These are phyloP conservation scores for Pholiota microspora DNA, from an alignment of 768 basidiomycete genomes.

Conservation along the genomic window DNA sequence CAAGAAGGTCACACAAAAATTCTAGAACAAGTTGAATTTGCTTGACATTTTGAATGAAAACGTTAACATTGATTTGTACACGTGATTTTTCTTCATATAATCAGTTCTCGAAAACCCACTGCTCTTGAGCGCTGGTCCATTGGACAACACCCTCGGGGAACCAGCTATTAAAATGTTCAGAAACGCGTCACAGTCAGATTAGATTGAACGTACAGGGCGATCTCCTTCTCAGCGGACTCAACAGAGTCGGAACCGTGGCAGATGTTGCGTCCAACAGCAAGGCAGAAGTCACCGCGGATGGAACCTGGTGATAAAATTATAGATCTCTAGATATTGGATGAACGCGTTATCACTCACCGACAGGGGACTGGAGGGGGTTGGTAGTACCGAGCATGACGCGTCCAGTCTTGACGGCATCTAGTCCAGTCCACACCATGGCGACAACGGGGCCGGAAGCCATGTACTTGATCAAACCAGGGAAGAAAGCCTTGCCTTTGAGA, in stretches of 20 bases:
- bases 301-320: constrained; percentile 51
- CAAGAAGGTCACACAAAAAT: too few relatives aligned
- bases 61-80: constrained; percentile 10
- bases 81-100: constrained; percentile 18
- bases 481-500: constrained; percentile 92
- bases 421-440: constrained; percentile 94
- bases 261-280: constrained; percentile 94
- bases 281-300: constrained; percentile 93
- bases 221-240: constrained; percentile 92
- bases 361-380: constrained; percentile 88
- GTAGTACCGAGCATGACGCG: constrained; percentile 95
- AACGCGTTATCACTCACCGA: constrained; percentile 52
- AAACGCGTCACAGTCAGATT: background rate
- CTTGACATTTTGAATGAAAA: too few relatives aligned
- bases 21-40: too few relatives aligned
- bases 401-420: constrained; percentile 92
- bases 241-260: constrained; percentile 91
- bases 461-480: constrained; percentile 94
- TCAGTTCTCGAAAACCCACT: constrained; percentile 78
- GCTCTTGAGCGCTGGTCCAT: constrained; percentile 61
- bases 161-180: constrained; percentile 54
- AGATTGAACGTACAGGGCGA: constrained; percentile 65
- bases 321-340: background rate
- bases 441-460: constrained; percentile 96
- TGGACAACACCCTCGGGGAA: constrained; percentile 85